Evolutionary conservation across 495 filamentous ascomycete genomes (phyloP).

Genomic region (Physcia stellaris): DNA sequence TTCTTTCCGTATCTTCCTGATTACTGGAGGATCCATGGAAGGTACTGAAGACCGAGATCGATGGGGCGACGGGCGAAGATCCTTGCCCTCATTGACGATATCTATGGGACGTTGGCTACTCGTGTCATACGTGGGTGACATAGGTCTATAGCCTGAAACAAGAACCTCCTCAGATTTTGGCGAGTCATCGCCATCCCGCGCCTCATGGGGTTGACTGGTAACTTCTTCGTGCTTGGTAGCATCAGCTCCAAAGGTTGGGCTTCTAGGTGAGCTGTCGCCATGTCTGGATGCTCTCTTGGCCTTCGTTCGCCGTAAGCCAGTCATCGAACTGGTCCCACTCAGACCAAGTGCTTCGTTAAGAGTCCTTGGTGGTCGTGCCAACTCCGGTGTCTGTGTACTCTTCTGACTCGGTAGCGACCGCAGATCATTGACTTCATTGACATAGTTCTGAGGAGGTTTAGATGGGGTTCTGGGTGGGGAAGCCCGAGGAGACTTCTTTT

Average conservation of each 20-base stretch:
- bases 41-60: constrained; percentile 45
- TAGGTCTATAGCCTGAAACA: too few species aligned
- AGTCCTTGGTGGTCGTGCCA: constrained; percentile 10
- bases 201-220: too few species aligned
- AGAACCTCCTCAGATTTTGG: too few species aligned
- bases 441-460: constrained; percentile 6
- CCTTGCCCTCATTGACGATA: constrained; percentile 1
- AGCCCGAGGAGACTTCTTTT: not conserved
- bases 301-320: constrained; percentile 39
- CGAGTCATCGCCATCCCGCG: too few species aligned
- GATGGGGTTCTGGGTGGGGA: not conserved
- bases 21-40: constrained; percentile 39
- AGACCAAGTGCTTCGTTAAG: constrained; percentile 17
- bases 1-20: constrained; percentile 42
- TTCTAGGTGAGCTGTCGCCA: constrained; percentile 22
- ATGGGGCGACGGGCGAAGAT: constrained; percentile 21
- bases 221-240: not conserved
- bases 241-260: constrained; percentile 4
- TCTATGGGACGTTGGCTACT: too few species aligned
- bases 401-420: constrained; percentile 13
- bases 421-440: constrained; percentile 13
- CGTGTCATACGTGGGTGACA: too few species aligned
- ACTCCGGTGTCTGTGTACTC: constrained; percentile 1
- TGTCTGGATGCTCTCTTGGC: constrained; percentile 38
- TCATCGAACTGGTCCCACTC: constrained; percentile 16